phyloP scores from a whole-genome alignment of 2,329 filamentous ascomycete genomes.

The Penicillium sp. region DNA sequence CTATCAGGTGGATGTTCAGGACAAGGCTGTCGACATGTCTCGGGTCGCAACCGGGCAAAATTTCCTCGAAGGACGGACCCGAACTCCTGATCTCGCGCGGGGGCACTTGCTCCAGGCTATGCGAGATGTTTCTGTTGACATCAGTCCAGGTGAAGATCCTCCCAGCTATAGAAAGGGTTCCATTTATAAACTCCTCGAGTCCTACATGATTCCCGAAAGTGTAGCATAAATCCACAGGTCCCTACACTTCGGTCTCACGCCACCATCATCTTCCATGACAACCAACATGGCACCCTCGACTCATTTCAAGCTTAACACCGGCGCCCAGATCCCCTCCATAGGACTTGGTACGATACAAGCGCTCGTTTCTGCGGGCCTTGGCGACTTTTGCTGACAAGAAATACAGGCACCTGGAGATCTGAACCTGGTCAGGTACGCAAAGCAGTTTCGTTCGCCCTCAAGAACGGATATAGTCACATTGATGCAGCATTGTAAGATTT shows the following conservation, averaged over 20 bases:
- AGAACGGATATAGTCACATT: conserved; percentile 40
- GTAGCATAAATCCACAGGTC: neutral
- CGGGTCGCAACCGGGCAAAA: too few relatives aligned
- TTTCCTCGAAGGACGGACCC: neutral
- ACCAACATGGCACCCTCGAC: conserved; percentile 9
- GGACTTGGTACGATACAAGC: conserved; percentile 27
- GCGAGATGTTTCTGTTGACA: neutral
- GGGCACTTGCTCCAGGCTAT: neutral
- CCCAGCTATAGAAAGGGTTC: neutral
- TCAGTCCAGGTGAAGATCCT: neutral
- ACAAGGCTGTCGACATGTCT: neutral
- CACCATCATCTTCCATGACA: neutral
- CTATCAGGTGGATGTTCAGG: neutral
- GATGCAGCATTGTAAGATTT: conserved; percentile 35
- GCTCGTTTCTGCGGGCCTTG: neutral
- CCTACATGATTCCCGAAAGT: neutral
- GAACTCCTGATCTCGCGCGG: neutral
- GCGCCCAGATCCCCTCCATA: conserved; percentile 39
- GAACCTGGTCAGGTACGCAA: conserved; percentile 33
- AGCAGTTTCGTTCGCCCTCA: conserved; percentile 34
- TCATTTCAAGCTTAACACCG: conserved; percentile 37
- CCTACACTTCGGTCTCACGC: neutral
- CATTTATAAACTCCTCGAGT: neutral
- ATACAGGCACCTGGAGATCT: conserved; percentile 37
- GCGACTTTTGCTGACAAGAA: neutral